Percentiles rank a stretch among this genome's conserved stretches.
Evolutionary conservation across 2,329 filamentous ascomycete genomes (phyloP).

Genomic region (Penicillium occitanis): DNA sequence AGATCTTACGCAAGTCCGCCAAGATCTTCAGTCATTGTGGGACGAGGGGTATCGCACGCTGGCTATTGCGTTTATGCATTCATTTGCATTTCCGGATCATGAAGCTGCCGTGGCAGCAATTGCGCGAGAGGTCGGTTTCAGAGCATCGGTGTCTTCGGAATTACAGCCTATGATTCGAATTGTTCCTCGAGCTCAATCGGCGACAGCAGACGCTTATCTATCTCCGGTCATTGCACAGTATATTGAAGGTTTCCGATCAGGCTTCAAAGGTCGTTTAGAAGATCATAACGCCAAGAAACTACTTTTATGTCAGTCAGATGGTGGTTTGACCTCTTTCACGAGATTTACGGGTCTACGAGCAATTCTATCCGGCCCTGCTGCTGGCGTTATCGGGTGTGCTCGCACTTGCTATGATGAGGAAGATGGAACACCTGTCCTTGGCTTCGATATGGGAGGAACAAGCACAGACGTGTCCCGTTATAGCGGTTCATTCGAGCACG

Average conservation of each 20-base stretch:
- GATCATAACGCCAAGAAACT: slow-evolving; percentile 72
- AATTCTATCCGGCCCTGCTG: slow-evolving; percentile 82
- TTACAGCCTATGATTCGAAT: slow-evolving; percentile 80
- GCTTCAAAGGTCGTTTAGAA: slow-evolving; percentile 73
- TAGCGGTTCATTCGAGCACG: slow-evolving; percentile 82
- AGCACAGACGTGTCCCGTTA: slow-evolving; percentile 85
- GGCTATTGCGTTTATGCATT: slow-evolving; percentile 65
- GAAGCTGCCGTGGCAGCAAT: slow-evolving; percentile 72
- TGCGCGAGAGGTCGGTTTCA: slow-evolving; percentile 73
- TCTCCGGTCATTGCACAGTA: slow-evolving; percentile 72
- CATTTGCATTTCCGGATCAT: slow-evolving; percentile 81
- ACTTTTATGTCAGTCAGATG: slow-evolving; percentile 78
- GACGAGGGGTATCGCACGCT: slow-evolving; percentile 37
- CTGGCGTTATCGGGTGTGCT: slow-evolving; percentile 89
- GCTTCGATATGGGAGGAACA: slow-evolving; percentile 94
- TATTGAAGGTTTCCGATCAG: slow-evolving; percentile 52
- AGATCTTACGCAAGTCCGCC: slow-evolving; percentile 51
- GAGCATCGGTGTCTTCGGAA: slow-evolving; percentile 71
- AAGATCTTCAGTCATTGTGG: slow-evolving; percentile 57
- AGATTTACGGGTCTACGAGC: slow-evolving; percentile 77
- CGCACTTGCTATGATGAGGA: slow-evolving; percentile 80
- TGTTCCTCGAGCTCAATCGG: slow-evolving; percentile 68
- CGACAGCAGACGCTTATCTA: slow-evolving; percentile 72
- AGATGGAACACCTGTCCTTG: slow-evolving; percentile 79
- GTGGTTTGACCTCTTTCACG: slow-evolving; percentile 54